Base-by-base conservation (phyloP, 345 rosid species). In the Leavenworthia alabamica region DNA sequence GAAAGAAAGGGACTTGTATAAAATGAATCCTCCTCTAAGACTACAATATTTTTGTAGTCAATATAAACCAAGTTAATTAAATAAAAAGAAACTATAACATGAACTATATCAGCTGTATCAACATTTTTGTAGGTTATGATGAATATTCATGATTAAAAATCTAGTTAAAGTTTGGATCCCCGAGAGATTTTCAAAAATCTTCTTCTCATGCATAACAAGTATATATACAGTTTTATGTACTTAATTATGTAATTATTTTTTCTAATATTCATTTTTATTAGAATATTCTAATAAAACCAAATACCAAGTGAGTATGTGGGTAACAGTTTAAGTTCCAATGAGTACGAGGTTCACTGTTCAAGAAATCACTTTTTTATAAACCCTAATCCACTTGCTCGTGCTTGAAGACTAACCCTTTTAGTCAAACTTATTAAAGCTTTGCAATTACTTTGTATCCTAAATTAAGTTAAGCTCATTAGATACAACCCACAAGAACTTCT, bases 371-470 rank as follows among this genome's bases (percentile, higher is more conserved):
- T 62, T 55, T 22, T 16, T 15, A 2, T 37, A 62, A 70, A 70
- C 69, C 74, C 74, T 70, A 70, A 62, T 27, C 57, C 59, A 70
- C 58, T 70, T 62, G 69, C 64, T 70, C 64, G 69, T 70, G 59
- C 58, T 70, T 54, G 55, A 29, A 54, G 62, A 70, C 62, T 20
- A 53, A 36, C 33, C 54, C 49, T 45, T 29, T 54, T 13, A 19
- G 33, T 32, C 22, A 26, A 69, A 35, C 31, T 9, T 31, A n/a
- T 11, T 14, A 4, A 22, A 23, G 26, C 16, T 54, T 46, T 48
- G 50, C 2, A 46, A 9, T 55, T 23, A 27, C 54, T 33, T 33
- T 22, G 12, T n/a, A 20, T 6, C 26, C 17, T 66, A 35, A 16
- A 12, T 66, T 45, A 16, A 8, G 19, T n/a, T 42, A 15, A 16